Conservation (phyloP, 2,329 filamentous ascomycete genomes). For the Penicillium sp. region DNA sequence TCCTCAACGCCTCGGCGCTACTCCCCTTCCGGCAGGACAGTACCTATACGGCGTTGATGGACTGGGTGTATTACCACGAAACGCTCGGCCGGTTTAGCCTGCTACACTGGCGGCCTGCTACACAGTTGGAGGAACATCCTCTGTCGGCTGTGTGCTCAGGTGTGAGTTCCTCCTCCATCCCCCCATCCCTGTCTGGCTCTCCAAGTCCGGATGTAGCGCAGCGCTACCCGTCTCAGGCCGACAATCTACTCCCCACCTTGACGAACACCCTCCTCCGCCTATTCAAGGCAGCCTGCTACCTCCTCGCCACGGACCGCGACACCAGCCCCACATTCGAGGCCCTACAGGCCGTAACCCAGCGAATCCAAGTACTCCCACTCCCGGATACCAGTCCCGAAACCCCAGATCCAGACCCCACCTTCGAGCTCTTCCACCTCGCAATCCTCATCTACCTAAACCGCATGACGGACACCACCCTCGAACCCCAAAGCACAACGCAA, state of each 20-base stretch:
- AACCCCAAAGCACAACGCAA: constrained; percentile 1
- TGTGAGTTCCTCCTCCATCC: background rate
- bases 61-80: constrained; percentile 22
- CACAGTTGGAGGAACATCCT: background rate
- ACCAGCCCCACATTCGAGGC: accelerated
- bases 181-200: background rate
- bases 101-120: constrained; percentile 11
- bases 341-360: background rate
- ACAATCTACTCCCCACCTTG: background rate
- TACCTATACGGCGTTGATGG: constrained; percentile 7
- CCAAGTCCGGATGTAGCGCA: background rate
- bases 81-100: constrained; percentile 12
- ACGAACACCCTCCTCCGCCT: background rate
- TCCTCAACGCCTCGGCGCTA: constrained; percentile 6
- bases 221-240: background rate
- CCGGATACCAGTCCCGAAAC: background rate
- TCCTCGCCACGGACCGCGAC: background rate
- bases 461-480: background rate
- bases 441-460: constrained; percentile 18
- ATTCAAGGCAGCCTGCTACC: background rate
- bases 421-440: constrained; percentile 12
- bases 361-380: constrained; percentile 2
- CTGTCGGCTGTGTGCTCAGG: background rate
- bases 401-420: background rate
- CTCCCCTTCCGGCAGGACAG: background rate